phyloP scores from a whole-genome alignment of 1,284 basidiomycete species.

The Cryptococcus sp. region DNA sequence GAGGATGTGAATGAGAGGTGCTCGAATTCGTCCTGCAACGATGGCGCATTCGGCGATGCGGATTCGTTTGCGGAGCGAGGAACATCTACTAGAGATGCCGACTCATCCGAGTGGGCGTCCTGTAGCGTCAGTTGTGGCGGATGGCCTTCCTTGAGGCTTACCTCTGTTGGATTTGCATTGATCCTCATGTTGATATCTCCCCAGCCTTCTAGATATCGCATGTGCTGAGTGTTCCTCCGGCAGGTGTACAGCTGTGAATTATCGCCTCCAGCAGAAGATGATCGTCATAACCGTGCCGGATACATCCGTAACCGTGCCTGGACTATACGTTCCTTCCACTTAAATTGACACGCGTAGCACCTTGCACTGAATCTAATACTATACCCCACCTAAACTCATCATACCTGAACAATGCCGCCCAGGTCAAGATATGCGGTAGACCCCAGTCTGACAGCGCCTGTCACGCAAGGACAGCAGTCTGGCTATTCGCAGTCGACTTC shows the following conservation, averaged over 20 bases:
- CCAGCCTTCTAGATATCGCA: too few species aligned
- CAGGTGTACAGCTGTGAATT: too few species aligned
- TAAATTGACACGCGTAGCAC: neutral
- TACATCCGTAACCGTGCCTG: too few species aligned
- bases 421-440: slow-evolving; percentile 46
- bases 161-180: too few species aligned
- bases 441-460: slow-evolving; percentile 36
- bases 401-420: slow-evolving; percentile 32
- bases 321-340: neutral
- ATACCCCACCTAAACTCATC: neutral
- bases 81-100: slow-evolving; percentile 3
- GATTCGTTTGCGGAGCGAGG: slow-evolving; percentile 7
- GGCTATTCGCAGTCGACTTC: slow-evolving; percentile 10
- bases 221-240: too few species aligned
- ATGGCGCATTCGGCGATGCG: slow-evolving; percentile 2
- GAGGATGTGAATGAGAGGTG: slow-evolving; percentile 6
- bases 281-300: too few species aligned
- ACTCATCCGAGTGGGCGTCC: neutral
- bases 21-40: slow-evolving; percentile 8
- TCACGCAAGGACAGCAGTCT: slow-evolving; percentile 13
- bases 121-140: too few species aligned
- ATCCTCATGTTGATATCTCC: too few species aligned
- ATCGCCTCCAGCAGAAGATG: too few species aligned
- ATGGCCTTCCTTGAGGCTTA: too few species aligned
- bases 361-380: neutral